phyloP scores from a whole-genome alignment of 2,329 filamentous ascomycete genomes.

The Fusarium sp. region DNA sequence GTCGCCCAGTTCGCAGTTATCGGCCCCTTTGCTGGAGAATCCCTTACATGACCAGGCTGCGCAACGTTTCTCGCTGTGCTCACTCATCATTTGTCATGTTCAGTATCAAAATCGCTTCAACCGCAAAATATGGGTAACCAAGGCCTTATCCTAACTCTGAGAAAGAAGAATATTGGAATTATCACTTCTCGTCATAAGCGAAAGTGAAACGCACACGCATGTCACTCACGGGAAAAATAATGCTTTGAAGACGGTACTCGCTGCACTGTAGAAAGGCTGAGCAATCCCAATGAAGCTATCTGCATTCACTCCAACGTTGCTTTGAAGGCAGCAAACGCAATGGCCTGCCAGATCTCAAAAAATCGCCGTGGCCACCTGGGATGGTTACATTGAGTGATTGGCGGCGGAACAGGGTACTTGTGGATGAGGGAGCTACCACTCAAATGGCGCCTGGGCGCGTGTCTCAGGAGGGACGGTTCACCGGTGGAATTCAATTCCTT shows the following conservation, averaged over 20 bases:
- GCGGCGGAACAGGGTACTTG: slow-evolving; percentile 33
- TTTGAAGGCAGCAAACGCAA: slow-evolving; percentile 40
- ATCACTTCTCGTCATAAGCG: slow-evolving; percentile 3
- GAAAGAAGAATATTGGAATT: slow-evolving; percentile 17
- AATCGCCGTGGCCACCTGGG: slow-evolving; percentile 45
- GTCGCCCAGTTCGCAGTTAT: slow-evolving; percentile 38
- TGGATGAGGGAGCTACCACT: slow-evolving; percentile 43
- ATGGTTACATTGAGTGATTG: slow-evolving; percentile 47
- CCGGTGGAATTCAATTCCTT: slow-evolving; percentile 43
- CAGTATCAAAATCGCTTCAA: slow-evolving; percentile 36
- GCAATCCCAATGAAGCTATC: slow-evolving; percentile 34
- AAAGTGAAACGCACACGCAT: slow-evolving; percentile 14
- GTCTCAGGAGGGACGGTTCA: slow-evolving; percentile 46
- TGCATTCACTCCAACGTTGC: slow-evolving; percentile 35
- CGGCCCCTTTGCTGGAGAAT: slow-evolving; percentile 41
- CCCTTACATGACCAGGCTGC: slow-evolving; percentile 15
- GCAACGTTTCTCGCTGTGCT: slow-evolving; percentile 35
- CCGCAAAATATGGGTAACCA: slow-evolving; percentile 16
- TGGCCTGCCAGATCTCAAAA: slow-evolving; percentile 48
- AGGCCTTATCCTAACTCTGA: neutral
- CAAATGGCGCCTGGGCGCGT: slow-evolving; percentile 45
- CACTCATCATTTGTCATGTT: slow-evolving; percentile 41
- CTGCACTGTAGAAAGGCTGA: slow-evolving; percentile 15
- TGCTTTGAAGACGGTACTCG: slow-evolving; percentile 24
- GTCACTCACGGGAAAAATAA: slow-evolving; percentile 10